Percentiles rank a stretch among this genome's conserved stretches.
Evolutionary conservation across 176 grass and related monocot genomes (phyloP).

Genomic region (Triticum turgidum): DNA sequence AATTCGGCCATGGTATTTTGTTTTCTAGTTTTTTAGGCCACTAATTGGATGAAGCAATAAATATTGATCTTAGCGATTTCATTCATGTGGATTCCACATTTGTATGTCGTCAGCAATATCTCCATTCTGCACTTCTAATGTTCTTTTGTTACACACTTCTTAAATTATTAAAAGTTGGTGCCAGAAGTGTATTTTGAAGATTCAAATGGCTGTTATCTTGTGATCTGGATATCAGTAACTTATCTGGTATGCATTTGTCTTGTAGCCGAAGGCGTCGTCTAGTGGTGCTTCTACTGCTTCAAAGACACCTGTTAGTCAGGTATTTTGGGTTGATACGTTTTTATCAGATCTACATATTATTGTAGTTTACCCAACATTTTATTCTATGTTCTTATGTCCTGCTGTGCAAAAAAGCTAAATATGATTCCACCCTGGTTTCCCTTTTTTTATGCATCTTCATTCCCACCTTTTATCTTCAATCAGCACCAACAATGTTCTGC

Average conservation of each 20-base stretch:
- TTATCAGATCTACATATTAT: background rate
- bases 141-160: background rate
- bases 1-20: background rate
- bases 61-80: background rate
- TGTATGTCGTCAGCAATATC: background rate
- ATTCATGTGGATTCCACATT: background rate
- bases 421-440: background rate
- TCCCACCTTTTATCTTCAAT: background rate
- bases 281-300: constrained; percentile 63
- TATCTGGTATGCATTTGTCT: constrained; percentile 22
- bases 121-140: background rate
- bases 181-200: background rate
- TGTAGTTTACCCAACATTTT: constrained; percentile 3
- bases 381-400: background rate
- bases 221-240: constrained; percentile 16
- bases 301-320: constrained; percentile 48
- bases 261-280: constrained; percentile 62
- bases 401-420: background rate
- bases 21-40: background rate
- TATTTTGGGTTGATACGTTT: constrained; percentile 7
- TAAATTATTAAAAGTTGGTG: background rate
- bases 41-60: background rate
- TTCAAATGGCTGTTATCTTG: background rate
- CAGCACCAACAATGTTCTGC: background rate
- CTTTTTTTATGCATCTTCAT: background rate